Base-by-base conservation (phyloP, 2,329 filamentous ascomycete species). In the Aspergillus alliaceus region DNA sequence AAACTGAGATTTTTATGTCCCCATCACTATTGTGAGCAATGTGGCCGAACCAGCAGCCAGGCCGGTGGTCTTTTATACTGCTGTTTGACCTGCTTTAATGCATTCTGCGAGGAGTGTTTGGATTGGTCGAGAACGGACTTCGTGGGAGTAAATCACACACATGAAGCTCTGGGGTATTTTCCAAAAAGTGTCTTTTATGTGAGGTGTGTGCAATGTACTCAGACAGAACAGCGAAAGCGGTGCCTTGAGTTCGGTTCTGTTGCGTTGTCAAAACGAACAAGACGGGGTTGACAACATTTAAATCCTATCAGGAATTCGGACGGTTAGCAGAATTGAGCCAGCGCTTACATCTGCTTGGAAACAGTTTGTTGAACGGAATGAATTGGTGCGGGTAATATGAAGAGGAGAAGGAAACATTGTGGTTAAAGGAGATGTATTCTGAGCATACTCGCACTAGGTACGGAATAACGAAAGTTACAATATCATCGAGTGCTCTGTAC, bases 101-200 rank as follows among this genome's bases (percentile, higher is more conserved):
- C 79, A 0, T 86, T 77, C 62, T 87, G 84, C 63, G 84, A 87
- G 54, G 80, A 85, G 44, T 86, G 84, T 63, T 66, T 86, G 0
- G 78, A 85, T 48, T 85, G 81, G 71, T 75, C 81, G 4, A 72
- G 73, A 2, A 76, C 78, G 0, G 72, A 74, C 4, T 76, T 86
- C 0, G 65, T 86, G 12, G 83, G 81, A 9, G 77, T 82, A 2
- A 50, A 62, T 9, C 14, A 77, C 1, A 82, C 85, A 63, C 82
- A 80, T 52, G 77, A 84, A 54, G 60, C 80, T n/a, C 69, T 84
- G 1, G 76, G 74, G 1, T 83, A 80, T 54, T 67, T 66, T 0
- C 68, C 73, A 2, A 57, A 64, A 0, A 76, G 80, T 27, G 80
- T 79, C 0, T 85, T 80, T 68, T 85, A 80, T 61, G 74, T 86